phyloP scores from a whole-genome alignment of 2,329 filamentous ascomycete species.

The Trichoderma hamatum region DNA sequence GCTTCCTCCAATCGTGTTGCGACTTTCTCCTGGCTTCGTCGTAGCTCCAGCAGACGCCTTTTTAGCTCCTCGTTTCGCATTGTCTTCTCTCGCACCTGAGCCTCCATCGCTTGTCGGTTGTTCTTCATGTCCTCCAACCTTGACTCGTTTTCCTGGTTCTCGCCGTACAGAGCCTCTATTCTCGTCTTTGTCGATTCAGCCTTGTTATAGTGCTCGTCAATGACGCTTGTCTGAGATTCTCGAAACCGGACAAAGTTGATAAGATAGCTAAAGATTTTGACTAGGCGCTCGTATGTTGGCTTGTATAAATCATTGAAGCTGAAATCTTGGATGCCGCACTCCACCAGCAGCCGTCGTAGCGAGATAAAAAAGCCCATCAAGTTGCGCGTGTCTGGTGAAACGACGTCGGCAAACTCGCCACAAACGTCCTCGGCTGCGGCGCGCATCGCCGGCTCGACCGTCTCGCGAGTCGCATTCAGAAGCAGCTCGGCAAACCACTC shows the following conservation, averaged over 20 bases:
- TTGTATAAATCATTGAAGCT: slow-evolving; percentile 90
- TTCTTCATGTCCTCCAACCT: slow-evolving; percentile 79
- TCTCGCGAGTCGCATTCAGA: slow-evolving; percentile 90
- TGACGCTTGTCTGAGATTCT: slow-evolving; percentile 84
- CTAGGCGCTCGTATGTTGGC: slow-evolving; percentile 84
- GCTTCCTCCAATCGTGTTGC: slow-evolving; percentile 80
- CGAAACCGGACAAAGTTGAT: slow-evolving; percentile 99
- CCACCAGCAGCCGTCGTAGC: slow-evolving; percentile 74
- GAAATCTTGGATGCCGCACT: slow-evolving; percentile 93
- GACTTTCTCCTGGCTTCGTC: slow-evolving; percentile 80
- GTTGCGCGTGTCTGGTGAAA: slow-evolving; percentile 86
- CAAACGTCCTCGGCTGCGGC: slow-evolving; percentile 87
- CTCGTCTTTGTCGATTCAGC: slow-evolving; percentile 81
- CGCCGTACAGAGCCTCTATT: slow-evolving; percentile 81
- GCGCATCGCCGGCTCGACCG: slow-evolving; percentile 92
- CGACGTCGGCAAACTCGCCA: slow-evolving; percentile 80
- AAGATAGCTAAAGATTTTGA: slow-evolving; percentile 95
- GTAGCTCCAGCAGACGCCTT: slow-evolving; percentile 75
- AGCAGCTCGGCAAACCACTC: slow-evolving; percentile 96
- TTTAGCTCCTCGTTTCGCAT: slow-evolving; percentile 86
- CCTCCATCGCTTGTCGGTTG: slow-evolving; percentile 79
- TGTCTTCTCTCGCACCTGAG: slow-evolving; percentile 80
- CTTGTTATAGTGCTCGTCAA: slow-evolving; percentile 93
- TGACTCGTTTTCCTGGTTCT: slow-evolving; percentile 85
- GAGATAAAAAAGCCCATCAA: slow-evolving; percentile 95